phyloP scores from a whole-genome alignment of 208 protist species.

The Tritrichomonas musculus region DNA sequence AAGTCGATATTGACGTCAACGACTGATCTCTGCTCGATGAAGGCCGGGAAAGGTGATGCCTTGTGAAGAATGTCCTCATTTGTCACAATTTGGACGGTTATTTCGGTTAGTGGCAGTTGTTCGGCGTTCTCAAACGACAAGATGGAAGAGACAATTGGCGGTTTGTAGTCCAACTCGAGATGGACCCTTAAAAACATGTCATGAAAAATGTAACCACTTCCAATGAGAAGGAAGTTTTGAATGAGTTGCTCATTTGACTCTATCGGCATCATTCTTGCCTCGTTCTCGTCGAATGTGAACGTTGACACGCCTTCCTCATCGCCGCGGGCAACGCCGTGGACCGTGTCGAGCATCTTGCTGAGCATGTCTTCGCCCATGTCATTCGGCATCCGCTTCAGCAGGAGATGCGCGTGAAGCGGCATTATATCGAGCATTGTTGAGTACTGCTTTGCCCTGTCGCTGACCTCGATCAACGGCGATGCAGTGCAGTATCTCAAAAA shows the following conservation, averaged over 20 bases:
- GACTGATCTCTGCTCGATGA: too few relatives aligned
- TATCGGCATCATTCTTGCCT: not conserved
- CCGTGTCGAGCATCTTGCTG: not conserved
- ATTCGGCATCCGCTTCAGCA: not conserved
- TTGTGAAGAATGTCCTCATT: too few relatives aligned
- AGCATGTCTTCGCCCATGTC: not conserved
- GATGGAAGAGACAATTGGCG: too few relatives aligned
- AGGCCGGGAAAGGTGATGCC: too few relatives aligned
- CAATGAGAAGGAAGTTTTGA: not conserved
- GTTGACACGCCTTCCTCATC: not conserved
- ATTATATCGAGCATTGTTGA: not conserved
- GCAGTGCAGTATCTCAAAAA: not conserved
- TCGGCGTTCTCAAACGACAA: too few relatives aligned
- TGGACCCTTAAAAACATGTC: not conserved
- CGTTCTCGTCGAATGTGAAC: not conserved
- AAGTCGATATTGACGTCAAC: too few relatives aligned
- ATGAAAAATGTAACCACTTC: not conserved
- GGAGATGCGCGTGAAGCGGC: not conserved
- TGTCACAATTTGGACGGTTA: too few relatives aligned
- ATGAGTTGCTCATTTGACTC: not conserved
- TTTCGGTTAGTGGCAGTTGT: too few relatives aligned
- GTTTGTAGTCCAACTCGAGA: not conserved
- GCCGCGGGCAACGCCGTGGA: not conserved
- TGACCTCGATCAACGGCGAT: not conserved
- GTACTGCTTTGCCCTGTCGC: not conserved